Conservation (phyloP, 306 rosid genomes). For the Alnus glutinosa region DNA sequence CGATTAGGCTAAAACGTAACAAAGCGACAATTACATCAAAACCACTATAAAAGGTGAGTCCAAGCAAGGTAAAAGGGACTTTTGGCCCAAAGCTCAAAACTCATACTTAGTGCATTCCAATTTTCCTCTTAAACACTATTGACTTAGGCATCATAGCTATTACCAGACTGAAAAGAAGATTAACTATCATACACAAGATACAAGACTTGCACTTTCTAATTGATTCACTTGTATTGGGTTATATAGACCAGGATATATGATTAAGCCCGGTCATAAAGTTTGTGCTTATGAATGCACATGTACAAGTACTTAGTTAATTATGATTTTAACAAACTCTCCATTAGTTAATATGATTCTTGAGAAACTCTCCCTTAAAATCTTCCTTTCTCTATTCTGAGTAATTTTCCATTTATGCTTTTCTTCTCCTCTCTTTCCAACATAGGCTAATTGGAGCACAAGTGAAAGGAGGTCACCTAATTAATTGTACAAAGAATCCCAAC, state of each 20-base stretch:
- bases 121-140: too few species aligned
- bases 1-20: too few species aligned
- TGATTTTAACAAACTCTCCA: not conserved
- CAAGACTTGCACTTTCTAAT: not conserved
- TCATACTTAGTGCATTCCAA: too few species aligned
- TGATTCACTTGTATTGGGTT: not conserved
- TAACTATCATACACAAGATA: conserved; percentile 3
- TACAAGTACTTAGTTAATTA: not conserved
- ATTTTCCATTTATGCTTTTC: not conserved
- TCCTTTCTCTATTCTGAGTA: not conserved
- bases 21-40: too few species aligned
- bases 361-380: not conserved
- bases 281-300: not conserved
- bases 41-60: too few species aligned
- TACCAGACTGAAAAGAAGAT: not conserved
- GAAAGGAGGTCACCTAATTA: conserved; percentile 16
- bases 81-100: too few species aligned
- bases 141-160: too few species aligned
- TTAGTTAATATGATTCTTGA: not conserved
- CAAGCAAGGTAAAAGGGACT: too few species aligned
- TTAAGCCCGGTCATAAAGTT: not conserved
- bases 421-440: not conserved
- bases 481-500: conserved; percentile 6
- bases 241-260: not conserved
- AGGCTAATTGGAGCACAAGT: not conserved